These are phyloP conservation scores for Silene uniflora DNA, from an alignment of 148 eudicot genomes.

Conservation along the genomic window DNA sequence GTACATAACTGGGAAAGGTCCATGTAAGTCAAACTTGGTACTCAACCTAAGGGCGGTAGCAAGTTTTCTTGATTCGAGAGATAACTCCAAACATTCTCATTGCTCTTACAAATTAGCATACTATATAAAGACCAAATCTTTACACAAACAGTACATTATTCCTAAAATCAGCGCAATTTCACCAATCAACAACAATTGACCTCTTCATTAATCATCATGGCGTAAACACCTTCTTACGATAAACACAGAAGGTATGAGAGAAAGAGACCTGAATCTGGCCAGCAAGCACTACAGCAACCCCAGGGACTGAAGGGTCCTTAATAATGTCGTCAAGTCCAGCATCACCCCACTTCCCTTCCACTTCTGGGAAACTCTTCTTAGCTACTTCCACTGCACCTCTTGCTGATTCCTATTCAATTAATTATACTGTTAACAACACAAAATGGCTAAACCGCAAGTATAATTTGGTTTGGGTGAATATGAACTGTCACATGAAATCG, in stretches of 20 bases:
- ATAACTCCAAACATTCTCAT: background rate
- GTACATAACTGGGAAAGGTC: no score
- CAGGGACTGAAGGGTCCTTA: conserved; percentile 53
- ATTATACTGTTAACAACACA: background rate
- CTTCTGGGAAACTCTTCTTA: conserved; percentile 54
- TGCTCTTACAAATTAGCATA: background rate
- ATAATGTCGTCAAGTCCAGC: conserved; percentile 74
- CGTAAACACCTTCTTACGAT: background rate
- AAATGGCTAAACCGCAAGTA: background rate
- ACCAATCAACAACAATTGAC: background rate
- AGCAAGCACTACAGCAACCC: conserved; percentile 94
- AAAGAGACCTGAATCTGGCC: conserved; percentile 72
- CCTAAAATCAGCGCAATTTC: background rate
- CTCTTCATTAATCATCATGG: background rate
- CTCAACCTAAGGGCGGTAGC: no score
- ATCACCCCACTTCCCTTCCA: conserved; percentile 80
- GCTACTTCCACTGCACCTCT: conserved; percentile 75
- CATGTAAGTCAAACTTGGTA: no score
- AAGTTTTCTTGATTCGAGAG: no score
- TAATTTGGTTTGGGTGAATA: background rate
- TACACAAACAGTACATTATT: background rate
- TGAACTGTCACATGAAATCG: background rate
- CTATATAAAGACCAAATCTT: background rate
- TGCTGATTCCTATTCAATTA: conserved; percentile 64
- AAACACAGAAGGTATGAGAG: conserved; percentile 18